Evolutionary conservation across 2,329 filamentous ascomycete genomes (phyloP), one percentile per base, ranked within the genome.

Genomic region (Cadophora sp.): DNA sequence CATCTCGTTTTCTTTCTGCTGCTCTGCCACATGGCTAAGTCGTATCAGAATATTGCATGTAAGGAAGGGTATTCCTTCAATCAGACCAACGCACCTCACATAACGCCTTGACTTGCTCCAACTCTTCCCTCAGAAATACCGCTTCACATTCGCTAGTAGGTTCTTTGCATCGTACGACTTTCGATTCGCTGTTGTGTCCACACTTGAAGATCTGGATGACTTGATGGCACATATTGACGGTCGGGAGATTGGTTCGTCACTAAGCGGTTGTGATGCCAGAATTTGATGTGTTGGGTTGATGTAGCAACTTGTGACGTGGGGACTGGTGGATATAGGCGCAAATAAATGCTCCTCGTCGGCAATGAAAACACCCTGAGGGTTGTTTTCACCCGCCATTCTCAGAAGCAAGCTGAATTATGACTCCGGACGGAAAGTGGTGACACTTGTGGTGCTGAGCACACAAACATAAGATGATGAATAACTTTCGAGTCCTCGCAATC

Each of bases 201-300:
- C 74, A 76, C 11, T 72, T 68, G 59, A 72, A 75, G 18, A 76
- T 60, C 58, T 68, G 66, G 16, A 71, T 72, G 65, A 75, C 59
- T 71, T 76, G 74, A 66, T 75, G 67, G 55, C 74, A 76, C 73
- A 76, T 76, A 1, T 27, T 66, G 56, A 53, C 14, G 18, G 50
- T n/a, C 13, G 62, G 13, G 30, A 39, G 33, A 41, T 58, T 50
- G 36, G 22, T 36, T 33, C 14, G 53, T 53, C 5, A 39, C 24
- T 36, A 20, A 20, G 41, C 3, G 4, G 50, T n/a, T 47, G 18
- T 41, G 36, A 24, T 36, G 30, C 16, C 20, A 36, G 51, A 7
- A 3, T 36, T 20, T 50, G 18, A 22, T 45, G n/a, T 33, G 36
- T 41, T 58, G 47, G 9, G 33, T 51, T 27, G 51, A 22, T 58